A percentile compares a stretch with the other conserved stretches of the same genome.
Conservation (phyloP, 2,329 filamentous ascomycete species). For the Coniochaeta prunicola region DNA sequence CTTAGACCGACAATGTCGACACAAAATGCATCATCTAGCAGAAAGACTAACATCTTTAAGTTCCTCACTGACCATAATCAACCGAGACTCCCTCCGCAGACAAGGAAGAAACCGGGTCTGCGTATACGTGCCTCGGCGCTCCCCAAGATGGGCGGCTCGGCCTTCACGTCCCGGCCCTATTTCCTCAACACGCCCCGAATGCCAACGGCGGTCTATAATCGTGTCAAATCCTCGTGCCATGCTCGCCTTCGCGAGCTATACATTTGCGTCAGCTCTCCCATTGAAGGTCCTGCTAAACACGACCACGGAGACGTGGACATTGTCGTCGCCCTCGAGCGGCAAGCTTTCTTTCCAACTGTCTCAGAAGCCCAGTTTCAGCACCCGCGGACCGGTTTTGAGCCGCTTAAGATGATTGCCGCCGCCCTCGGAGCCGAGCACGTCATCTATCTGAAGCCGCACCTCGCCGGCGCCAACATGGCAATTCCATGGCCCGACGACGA, state of each 20-base stretch:
- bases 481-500: conserved; percentile 41
- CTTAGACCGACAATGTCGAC: not conserved
- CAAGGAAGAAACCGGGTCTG: not conserved
- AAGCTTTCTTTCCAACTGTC: conserved; percentile 6
- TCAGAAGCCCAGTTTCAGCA: not conserved
- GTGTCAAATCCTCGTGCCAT: conserved; percentile 38
- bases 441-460: conserved; percentile 18
- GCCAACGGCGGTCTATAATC: conserved; percentile 46
- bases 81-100: not conserved
- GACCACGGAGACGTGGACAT: conserved; percentile 71
- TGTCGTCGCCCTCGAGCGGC: conserved; percentile 36
- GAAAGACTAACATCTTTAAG: not conserved
- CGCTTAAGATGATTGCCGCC: conserved; percentile 10
- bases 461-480: conserved; percentile 38
- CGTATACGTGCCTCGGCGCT: not conserved
- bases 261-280: conserved; percentile 47
- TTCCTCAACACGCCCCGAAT: conserved; percentile 60
- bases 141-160: conserved; percentile 57
- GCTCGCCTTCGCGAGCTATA: conserved; percentile 44
- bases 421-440: conserved; percentile 30
- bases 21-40: not conserved
- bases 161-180: conserved; percentile 40
- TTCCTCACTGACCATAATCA: not conserved
- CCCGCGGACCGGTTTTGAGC: not conserved
- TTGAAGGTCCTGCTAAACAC: conserved; percentile 61